A percentile compares a stretch with the other conserved stretches of the same genome.
Evolutionary conservation across 768 basidiomycete genomes (phyloP).

Genomic region (Amyloporia xantha): DNA sequence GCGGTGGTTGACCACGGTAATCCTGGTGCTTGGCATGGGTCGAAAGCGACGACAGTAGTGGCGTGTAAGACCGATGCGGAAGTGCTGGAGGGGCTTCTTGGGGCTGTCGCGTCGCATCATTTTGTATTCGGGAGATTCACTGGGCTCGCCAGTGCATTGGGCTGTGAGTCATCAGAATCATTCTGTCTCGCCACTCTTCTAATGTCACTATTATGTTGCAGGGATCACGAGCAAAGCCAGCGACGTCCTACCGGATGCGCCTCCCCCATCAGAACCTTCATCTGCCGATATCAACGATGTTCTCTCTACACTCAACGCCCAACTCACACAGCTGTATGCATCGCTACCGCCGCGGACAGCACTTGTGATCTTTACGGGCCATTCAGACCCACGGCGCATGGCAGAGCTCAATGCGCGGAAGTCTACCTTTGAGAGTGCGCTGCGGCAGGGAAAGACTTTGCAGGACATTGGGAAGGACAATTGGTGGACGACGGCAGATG

Average conservation of each 20-base stretch:
- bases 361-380: constrained; percentile 80
- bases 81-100: constrained; percentile 62
- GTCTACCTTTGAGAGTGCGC: constrained; percentile 60
- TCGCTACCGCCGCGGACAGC: constrained; percentile 76
- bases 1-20: constrained; percentile 86
- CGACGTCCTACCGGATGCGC: constrained; percentile 25
- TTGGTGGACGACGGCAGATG: constrained; percentile 75
- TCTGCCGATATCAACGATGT: constrained; percentile 9
- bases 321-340: constrained; percentile 55
- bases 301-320: constrained; percentile 49
- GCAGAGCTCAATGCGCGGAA: constrained; percentile 64
- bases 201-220: constrained; percentile 19
- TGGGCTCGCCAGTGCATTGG: constrained; percentile 69
- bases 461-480: constrained; percentile 50
- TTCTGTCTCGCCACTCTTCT: not conserved
- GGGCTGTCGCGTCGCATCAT: constrained; percentile 57
- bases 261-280: constrained; percentile 15
- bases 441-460: constrained; percentile 47
- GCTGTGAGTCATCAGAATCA: constrained; percentile 50
- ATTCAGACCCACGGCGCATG: constrained; percentile 84
- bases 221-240: constrained; percentile 57
- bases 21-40: constrained; percentile 76
- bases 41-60: constrained; percentile 72
- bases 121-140: constrained; percentile 84
- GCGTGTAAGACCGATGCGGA: constrained; percentile 76